Conservation (phyloP, 768 basidiomycete genomes). For the Daedaleopsis sinensis region DNA sequence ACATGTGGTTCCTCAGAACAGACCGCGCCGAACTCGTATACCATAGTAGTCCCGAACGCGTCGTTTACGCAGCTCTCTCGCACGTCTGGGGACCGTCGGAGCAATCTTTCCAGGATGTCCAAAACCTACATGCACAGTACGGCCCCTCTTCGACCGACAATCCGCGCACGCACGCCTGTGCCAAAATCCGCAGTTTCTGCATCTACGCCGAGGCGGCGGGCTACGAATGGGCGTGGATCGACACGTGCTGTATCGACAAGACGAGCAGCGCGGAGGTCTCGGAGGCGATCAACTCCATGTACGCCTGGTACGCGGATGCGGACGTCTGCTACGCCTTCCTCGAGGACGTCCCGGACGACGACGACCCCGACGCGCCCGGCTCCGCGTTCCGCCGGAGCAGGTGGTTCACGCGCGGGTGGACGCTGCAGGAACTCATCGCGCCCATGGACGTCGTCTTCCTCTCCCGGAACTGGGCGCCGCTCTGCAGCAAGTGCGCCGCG, state of each 20-base stretch:
- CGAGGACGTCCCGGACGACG: conserved; percentile 4
- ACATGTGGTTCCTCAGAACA: background rate
- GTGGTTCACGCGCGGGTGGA: conserved; percentile 11
- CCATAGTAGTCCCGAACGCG: background rate
- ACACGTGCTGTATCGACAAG: conserved; percentile 2
- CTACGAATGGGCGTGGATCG: background rate
- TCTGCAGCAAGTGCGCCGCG: background rate
- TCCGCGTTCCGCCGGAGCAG: conserved; percentile 1
- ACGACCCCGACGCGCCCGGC: background rate
- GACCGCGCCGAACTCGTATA: background rate
- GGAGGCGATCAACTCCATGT: conserved; percentile 12
- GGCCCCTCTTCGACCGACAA: background rate
- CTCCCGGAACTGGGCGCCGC: background rate
- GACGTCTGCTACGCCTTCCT: conserved; percentile 9
- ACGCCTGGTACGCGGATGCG: conserved; percentile 4
- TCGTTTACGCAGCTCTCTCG: background rate
- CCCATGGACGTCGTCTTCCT: conserved; percentile 5
- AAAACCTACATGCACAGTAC: background rate
- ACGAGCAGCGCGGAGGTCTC: conserved; percentile 10
- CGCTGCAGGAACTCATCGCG: conserved; percentile 8
- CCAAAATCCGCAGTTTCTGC: conserved; percentile 1
- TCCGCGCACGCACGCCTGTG: background rate
- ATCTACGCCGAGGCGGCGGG: background rate
- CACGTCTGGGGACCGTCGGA: background rate
- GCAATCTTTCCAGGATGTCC: background rate